Base-by-base conservation (phyloP, 1,284 basidiomycete genomes). In the Ganoderma leucocontextum region DNA sequence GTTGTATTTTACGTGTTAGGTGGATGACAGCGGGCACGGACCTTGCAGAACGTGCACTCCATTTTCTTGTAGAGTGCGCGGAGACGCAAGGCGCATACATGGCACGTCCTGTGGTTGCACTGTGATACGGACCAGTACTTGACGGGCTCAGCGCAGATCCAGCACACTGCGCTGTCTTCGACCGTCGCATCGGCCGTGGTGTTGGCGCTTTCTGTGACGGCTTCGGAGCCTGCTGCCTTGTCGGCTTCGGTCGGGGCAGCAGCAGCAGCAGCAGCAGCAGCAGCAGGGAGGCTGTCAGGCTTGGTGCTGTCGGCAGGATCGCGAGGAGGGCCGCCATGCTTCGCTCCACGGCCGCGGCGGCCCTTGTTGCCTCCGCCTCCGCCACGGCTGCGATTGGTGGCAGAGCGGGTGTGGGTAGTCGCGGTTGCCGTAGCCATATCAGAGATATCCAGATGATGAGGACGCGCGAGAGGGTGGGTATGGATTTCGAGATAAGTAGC, bases 41-140 rank as follows among this genome's bases (percentile, higher is more conserved):
- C 94, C 87, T 99, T 99, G 87, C 98, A 99, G 79, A 98, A 98
- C 2, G 97, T 96, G 80, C 97, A 99, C 17, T 97, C 95, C 65
- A 82, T 82, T 78, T 93, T 95, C 83, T 99, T 99, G 86, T 99
- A 99, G 67, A 99, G 85, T 1, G 95, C 96, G 38, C 96, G 84
- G 35, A 99, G 82, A n/a, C 97, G 89, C 61, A 99, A 82, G 1
- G 95, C 92, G 77, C 97, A 99, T 66, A 98, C 91, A 81, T 97
- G 95, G 82, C 95, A 97, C 8, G 94, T 96, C 53, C 93, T 85
- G 79, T 99, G 97, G 77, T 96, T 95, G 82, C 97, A 99, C 62
- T 92, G 89, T 9, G 95, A 93, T 19, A 98, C 82, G 12, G 95
- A 91, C 80, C 92, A 97, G 78, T 95, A 97, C 76, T 93, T 95